Conservation (phyloP, 495 filamentous ascomycete genomes). For the Neohortaea acidophila region DNA sequence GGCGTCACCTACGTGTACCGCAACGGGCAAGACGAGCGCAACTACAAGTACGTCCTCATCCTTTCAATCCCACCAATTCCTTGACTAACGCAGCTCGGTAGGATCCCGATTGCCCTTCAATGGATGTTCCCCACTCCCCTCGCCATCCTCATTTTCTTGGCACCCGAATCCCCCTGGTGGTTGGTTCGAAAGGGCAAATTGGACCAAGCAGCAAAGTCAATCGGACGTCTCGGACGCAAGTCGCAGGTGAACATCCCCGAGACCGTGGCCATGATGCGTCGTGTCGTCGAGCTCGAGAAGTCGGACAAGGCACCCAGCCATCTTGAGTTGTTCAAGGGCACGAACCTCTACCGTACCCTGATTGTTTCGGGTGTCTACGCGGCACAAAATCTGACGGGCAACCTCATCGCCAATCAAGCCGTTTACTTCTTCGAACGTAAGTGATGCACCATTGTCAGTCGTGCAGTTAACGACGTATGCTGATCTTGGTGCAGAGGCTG, state of each 20-base stretch:
- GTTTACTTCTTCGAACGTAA: slow-evolving; percentile 33
- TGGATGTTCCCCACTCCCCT: slow-evolving; percentile 79
- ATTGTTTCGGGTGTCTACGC: slow-evolving; percentile 21
- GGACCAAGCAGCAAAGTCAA: slow-evolving; percentile 50
- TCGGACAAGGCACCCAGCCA: slow-evolving; percentile 56
- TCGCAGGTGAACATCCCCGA: slow-evolving; percentile 53
- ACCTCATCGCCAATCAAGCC: slow-evolving; percentile 23
- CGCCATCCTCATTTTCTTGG: slow-evolving; percentile 51
- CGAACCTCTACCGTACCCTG: slow-evolving; percentile 54
- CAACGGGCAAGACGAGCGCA: neutral
- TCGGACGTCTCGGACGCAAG: slow-evolving; percentile 40
- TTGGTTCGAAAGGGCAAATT: slow-evolving; percentile 54
- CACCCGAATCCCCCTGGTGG: slow-evolving; percentile 75
- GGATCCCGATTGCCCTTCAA: slow-evolving; percentile 32
- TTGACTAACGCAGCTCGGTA: slow-evolving; percentile 3
- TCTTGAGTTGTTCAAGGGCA: slow-evolving; percentile 59
- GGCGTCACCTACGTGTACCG: slow-evolving; percentile 15
- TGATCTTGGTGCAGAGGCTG: slow-evolving; percentile 25
- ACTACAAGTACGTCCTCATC: slow-evolving; percentile 25
- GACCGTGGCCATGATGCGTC: slow-evolving; percentile 72
- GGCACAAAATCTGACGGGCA: slow-evolving; percentile 23
- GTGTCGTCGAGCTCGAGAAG: slow-evolving; percentile 61
- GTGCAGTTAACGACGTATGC: neutral
- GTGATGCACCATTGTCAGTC: neutral
- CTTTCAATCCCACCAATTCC: slow-evolving; percentile 24